These are phyloP conservation scores for Betula pendula DNA, from an alignment of 306 rosid species.

Conservation along the genomic window DNA sequence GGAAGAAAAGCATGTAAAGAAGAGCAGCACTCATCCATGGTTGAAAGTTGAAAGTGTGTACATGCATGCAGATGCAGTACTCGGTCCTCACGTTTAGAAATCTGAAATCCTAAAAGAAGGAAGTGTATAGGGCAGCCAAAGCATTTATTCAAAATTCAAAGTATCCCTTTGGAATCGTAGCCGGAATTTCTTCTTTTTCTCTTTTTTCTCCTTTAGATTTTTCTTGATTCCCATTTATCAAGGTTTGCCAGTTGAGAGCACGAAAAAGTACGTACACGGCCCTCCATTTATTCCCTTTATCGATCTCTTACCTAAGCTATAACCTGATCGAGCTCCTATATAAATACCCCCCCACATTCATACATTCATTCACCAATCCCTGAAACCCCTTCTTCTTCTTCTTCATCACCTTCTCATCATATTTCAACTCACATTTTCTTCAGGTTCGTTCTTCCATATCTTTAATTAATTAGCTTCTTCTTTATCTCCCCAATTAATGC, in stretches of 20 bases:
- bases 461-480: too few relatives aligned
- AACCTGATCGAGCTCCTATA: too few relatives aligned
- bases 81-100: slow-evolving; percentile 36
- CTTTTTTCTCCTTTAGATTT: slow-evolving; percentile 54
- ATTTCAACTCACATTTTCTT: slow-evolving; percentile 31
- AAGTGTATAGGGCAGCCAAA: too few relatives aligned
- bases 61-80: slow-evolving; percentile 37
- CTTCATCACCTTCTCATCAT: slow-evolving; percentile 27
- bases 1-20: slow-evolving; percentile 5
- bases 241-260: slow-evolving; percentile 61
- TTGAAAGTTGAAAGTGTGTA: neutral
- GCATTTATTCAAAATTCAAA: slow-evolving; percentile 61
- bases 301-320: slow-evolving; percentile 41
- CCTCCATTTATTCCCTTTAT: slow-evolving; percentile 69
- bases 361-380: slow-evolving; percentile 50
- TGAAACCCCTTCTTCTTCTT: too few relatives aligned
- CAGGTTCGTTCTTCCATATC: slow-evolving; percentile 34
- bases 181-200: slow-evolving; percentile 41
- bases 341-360: slow-evolving; percentile 45
- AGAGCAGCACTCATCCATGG: slow-evolving; percentile 14
- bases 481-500: too few relatives aligned
- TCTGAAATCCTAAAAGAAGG: slow-evolving; percentile 37
- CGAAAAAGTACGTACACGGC: slow-evolving; percentile 62
- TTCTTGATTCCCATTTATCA: slow-evolving; percentile 71
- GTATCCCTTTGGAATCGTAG: slow-evolving; percentile 59